These are phyloP conservation scores for Linum tenue DNA, from an alignment of 345 rosid species.

Conservation along the genomic window DNA sequence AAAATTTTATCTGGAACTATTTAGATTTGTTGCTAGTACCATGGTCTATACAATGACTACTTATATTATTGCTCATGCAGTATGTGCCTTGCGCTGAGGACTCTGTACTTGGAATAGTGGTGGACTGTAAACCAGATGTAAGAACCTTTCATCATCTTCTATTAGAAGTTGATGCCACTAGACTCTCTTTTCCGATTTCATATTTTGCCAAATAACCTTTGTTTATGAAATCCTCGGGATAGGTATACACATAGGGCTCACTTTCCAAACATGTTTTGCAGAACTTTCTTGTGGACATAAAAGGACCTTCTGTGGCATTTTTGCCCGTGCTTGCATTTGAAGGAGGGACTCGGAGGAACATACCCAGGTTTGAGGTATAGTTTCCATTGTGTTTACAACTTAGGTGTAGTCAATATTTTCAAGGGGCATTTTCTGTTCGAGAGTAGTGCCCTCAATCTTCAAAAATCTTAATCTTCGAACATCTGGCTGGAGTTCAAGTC, in stretches of 20 bases:
- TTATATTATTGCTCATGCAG: slow-evolving; percentile 31
- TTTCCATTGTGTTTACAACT: not conserved
- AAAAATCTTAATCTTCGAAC: too few relatives aligned
- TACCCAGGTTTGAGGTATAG: slow-evolving; percentile 61
- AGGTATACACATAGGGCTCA: not conserved
- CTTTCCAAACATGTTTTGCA: slow-evolving; percentile 12
- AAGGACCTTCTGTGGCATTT: slow-evolving; percentile 60
- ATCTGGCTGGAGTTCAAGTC: not conserved
- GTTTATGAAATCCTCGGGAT: too few relatives aligned
- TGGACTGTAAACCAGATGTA: slow-evolving; percentile 69
- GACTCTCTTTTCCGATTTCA: not conserved
- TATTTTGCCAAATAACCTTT: too few relatives aligned
- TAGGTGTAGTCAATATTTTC: not conserved
- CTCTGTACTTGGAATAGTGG: slow-evolving; percentile 71
- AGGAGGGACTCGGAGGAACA: slow-evolving; percentile 74
- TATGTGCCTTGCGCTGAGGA: slow-evolving; percentile 66
- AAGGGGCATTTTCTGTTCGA: not conserved
- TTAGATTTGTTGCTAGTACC: not conserved
- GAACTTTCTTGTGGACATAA: slow-evolving; percentile 70
- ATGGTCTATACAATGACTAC: not conserved
- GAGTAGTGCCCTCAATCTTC: not conserved
- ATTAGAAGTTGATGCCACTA: not conserved
- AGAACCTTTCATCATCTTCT: slow-evolving; percentile 22
- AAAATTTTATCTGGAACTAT: not conserved
- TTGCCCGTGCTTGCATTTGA: slow-evolving; percentile 83